These are phyloP conservation scores for Exophiala mesophila DNA, from an alignment of 2,329 filamentous ascomycete species.

Conservation along the genomic window DNA sequence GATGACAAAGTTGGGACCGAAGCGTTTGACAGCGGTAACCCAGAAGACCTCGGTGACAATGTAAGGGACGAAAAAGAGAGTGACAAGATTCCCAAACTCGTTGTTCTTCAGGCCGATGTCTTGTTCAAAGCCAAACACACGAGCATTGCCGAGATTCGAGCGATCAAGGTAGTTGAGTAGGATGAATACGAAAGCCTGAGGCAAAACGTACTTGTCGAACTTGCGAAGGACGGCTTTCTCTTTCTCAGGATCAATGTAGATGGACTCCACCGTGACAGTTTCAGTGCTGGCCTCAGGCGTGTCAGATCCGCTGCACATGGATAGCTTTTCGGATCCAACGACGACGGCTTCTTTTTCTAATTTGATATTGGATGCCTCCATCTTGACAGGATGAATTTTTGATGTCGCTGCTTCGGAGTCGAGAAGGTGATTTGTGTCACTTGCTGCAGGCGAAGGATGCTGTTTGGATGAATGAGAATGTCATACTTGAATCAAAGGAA, in stretches of 20 bases:
- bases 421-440: no score
- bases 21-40: conserved; percentile 13
- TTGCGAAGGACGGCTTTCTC: conserved; percentile 18
- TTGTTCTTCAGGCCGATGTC: conserved; percentile 54
- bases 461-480: no score
- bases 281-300: background rate
- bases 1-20: conserved; percentile 12
- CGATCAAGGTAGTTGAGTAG: conserved; percentile 45
- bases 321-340: background rate
- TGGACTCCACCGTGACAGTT: conserved; percentile 1
- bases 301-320: background rate
- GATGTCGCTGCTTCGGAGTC: no score
- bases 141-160: conserved; percentile 44
- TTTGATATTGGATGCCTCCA: background rate
- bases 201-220: conserved; percentile 21
- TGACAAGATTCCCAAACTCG: conserved; percentile 51
- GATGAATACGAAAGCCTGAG: conserved; percentile 9
- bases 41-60: conserved; percentile 16
- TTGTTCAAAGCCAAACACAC: conserved; percentile 57
- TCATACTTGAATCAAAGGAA: no score
- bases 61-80: conserved; percentile 13
- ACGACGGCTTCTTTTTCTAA: background rate
- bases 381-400: no score
- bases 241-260: conserved; percentile 20
- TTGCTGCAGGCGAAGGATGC: no score